Conservation (phyloP, 1,284 basidiomycete species). For the Rhizoctonia solani region DNA sequence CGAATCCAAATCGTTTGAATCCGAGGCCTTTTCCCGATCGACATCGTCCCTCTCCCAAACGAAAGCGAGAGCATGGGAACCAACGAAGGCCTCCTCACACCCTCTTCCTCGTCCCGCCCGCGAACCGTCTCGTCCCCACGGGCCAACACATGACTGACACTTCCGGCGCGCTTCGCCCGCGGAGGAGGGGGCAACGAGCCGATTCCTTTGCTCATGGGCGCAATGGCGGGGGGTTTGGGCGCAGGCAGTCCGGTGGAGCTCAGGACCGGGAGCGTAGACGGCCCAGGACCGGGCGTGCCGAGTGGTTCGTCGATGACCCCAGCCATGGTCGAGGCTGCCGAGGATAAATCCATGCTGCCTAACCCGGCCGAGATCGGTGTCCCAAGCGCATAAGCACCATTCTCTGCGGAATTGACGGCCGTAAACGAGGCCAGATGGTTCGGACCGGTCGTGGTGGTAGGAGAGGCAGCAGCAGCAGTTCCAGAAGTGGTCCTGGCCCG, state of each 20-base stretch:
- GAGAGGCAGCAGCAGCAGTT: too few species aligned
- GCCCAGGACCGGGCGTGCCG: constrained; percentile 1
- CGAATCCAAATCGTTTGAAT: too few species aligned
- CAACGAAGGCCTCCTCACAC: not conserved
- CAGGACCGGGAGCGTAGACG: too few species aligned
- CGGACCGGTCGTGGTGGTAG: not conserved
- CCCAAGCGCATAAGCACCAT: not conserved
- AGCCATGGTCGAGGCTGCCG: not conserved
- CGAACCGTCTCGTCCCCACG: too few species aligned
- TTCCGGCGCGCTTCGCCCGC: constrained; percentile 17
- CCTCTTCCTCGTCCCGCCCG: not conserved
- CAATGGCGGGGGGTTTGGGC: not conserved
- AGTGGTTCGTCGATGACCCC: not conserved
- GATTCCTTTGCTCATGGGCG: not conserved
- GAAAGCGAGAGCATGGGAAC: constrained; percentile 29
- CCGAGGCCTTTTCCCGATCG: not conserved
- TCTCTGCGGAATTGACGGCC: not conserved
- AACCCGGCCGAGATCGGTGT: constrained; percentile 30
- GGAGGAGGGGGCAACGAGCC: constrained; percentile 29
- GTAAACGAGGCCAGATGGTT: not conserved
- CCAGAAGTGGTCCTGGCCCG: too few species aligned
- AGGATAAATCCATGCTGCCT: constrained; percentile 29
- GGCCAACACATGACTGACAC: constrained; percentile 24
- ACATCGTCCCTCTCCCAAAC: constrained; percentile 13
- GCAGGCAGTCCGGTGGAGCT: not conserved